phyloP scores from a whole-genome alignment of 108 stramenopile species.

The Cyclotella distinguenda region DNA sequence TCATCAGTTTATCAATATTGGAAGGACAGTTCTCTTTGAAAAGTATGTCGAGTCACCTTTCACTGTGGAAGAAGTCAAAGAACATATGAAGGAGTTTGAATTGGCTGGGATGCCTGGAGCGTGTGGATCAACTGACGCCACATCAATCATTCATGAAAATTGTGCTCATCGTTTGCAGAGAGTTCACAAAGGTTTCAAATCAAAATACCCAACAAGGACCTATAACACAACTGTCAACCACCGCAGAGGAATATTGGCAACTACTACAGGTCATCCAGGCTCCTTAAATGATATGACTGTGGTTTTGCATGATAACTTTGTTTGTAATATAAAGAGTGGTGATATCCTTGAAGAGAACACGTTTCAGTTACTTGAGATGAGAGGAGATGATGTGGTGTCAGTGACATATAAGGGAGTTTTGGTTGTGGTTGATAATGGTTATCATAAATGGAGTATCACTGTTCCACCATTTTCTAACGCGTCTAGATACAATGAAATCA shows the following conservation, averaged over 20 bases:
- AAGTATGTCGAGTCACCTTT: background rate
- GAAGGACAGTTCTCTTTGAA: background rate
- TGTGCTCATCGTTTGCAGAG: background rate
- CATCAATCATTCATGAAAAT: slow-evolving; percentile 3
- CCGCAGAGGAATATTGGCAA: slow-evolving; percentile 8
- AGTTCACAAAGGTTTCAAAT: slow-evolving; percentile 5
- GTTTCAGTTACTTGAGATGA: background rate
- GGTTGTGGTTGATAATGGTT: slow-evolving; percentile 42
- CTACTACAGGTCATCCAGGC: slow-evolving; percentile 12
- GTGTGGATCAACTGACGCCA: slow-evolving; percentile 7
- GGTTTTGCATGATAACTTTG: background rate
- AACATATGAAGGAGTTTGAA: slow-evolving; percentile 2
- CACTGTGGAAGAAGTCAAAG: background rate
- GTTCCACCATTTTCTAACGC: slow-evolving; percentile 21
- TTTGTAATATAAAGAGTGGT: slow-evolving; percentile 1
- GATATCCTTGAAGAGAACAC: background rate
- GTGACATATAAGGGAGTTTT: slow-evolving; percentile 19
- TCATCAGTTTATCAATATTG: slow-evolving; percentile 10
- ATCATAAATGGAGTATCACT: slow-evolving; percentile 24
- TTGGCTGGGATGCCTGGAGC: slow-evolving; percentile 13
- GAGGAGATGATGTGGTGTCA: background rate
- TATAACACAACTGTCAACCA: slow-evolving; percentile 21
- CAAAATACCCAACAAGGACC: slow-evolving; percentile 8
- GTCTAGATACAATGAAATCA: background rate
- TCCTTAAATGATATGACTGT: background rate